These are phyloP conservation scores for Melaleuca quinquenervia DNA, from an alignment of 345 rosid species.

Conservation along the genomic window DNA sequence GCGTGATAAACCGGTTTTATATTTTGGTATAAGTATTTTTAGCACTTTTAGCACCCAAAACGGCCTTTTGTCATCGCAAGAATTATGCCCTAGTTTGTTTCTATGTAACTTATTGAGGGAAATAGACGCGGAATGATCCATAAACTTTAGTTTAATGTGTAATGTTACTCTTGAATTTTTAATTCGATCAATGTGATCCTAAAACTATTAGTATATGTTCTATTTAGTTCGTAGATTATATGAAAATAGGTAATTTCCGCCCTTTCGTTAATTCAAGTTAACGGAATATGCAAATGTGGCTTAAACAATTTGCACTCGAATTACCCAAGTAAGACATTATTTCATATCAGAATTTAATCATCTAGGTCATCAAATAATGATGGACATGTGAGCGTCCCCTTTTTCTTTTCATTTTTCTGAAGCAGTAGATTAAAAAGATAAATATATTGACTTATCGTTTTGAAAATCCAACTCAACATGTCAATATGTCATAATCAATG, in stretches of 20 bases:
- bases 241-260: rapidly evolving
- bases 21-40: background rate
- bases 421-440: no score
- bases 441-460: no score
- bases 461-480: no score
- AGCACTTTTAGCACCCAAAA: background rate
- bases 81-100: background rate
- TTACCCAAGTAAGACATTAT: no score
- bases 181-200: rapidly evolving
- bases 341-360: no score
- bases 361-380: no score
- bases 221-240: background rate
- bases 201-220: background rate
- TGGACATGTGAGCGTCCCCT: no score
- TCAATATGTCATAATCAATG: no score
- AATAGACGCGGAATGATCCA: background rate
- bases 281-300: background rate
- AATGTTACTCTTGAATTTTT: background rate
- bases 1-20: background rate
- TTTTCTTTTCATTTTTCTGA: no score
- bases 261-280: background rate
- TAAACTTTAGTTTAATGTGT: background rate
- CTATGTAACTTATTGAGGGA: background rate
- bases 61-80: background rate
- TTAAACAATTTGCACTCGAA: background rate